Conservation (phyloP, 2,329 filamentous ascomycete species). For the Cadophora sp. region DNA sequence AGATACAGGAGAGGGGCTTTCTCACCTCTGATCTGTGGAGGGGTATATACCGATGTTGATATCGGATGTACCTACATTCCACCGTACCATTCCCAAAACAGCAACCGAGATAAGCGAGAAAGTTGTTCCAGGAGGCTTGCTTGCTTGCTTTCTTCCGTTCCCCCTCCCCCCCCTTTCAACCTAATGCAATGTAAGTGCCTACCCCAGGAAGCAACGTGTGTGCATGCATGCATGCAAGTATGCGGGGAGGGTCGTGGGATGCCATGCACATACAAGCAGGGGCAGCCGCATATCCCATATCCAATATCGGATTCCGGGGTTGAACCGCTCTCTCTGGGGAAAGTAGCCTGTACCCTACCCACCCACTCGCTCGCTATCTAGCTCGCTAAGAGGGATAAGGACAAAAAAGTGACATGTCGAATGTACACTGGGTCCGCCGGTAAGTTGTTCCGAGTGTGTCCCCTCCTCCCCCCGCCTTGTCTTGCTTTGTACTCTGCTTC, state of each 20-base stretch:
- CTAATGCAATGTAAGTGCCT: neutral
- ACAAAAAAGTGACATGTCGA: slow-evolving; percentile 1
- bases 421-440: slow-evolving; percentile 12
- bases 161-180: neutral
- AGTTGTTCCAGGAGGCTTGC: slow-evolving; percentile 17
- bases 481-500: no score
- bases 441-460: slow-evolving; percentile 17
- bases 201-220: neutral
- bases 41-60: slow-evolving; percentile 17
- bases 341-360: neutral
- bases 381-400: no score
- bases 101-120: slow-evolving; percentile 20
- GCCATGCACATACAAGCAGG: neutral
- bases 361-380: neutral
- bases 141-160: neutral
- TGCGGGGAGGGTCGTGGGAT: no score
- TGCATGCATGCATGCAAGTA: neutral
- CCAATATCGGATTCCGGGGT: neutral
- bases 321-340: neutral
- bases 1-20: neutral
- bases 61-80: neutral
- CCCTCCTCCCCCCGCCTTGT: no score
- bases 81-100: neutral
- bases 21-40: neutral
- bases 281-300: neutral